These are phyloP conservation scores for Phytophthora sansomeana DNA, from an alignment of 352 stramenopile genomes.

Conservation along the genomic window DNA sequence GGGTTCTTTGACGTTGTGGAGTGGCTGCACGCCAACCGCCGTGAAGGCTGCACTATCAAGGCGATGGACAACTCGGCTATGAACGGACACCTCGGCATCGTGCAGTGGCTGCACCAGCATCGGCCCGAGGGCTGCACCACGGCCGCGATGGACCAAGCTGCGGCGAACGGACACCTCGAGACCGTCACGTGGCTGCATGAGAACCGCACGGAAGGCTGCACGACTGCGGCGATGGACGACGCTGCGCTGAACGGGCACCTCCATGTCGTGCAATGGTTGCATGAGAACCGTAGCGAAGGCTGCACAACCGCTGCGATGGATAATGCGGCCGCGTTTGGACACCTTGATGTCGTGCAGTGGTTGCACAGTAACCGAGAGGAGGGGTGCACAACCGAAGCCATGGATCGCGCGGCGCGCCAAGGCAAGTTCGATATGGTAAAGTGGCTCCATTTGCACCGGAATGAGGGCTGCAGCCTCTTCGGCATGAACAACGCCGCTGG, in stretches of 20 bases:
- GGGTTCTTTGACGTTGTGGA: slow-evolving; percentile 34
- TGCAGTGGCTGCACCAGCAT: slow-evolving; percentile 39
- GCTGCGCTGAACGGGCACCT: slow-evolving; percentile 28
- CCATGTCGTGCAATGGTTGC: slow-evolving; percentile 15
- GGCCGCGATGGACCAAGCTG: slow-evolving; percentile 32
- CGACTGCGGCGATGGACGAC: slow-evolving; percentile 28
- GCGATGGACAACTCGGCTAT: slow-evolving; percentile 42
- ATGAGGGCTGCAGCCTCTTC: slow-evolving; percentile 33
- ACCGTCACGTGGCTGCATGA: slow-evolving; percentile 64
- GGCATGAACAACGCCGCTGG: slow-evolving; percentile 36
- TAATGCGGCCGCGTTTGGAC: slow-evolving; percentile 31
- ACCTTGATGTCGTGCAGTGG: slow-evolving; percentile 42
- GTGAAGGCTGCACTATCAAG: slow-evolving; percentile 32
- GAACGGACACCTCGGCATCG: slow-evolving; percentile 34
- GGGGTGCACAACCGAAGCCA: slow-evolving; percentile 35
- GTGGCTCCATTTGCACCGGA: slow-evolving; percentile 38
- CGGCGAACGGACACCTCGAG: slow-evolving; percentile 51
- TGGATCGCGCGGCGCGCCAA: slow-evolving; percentile 41
- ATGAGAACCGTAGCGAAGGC: slow-evolving; percentile 23
- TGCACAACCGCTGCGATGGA: slow-evolving; percentile 27
- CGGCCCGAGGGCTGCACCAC: slow-evolving; percentile 30
- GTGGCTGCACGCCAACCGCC: slow-evolving; percentile 31
- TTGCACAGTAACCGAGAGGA: slow-evolving; percentile 30
- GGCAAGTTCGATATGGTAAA: slow-evolving; percentile 44
- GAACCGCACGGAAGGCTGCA: slow-evolving; percentile 40